Base-by-base conservation (phyloP, 768 basidiomycete species). In the Rhodocollybia butyracea region DNA sequence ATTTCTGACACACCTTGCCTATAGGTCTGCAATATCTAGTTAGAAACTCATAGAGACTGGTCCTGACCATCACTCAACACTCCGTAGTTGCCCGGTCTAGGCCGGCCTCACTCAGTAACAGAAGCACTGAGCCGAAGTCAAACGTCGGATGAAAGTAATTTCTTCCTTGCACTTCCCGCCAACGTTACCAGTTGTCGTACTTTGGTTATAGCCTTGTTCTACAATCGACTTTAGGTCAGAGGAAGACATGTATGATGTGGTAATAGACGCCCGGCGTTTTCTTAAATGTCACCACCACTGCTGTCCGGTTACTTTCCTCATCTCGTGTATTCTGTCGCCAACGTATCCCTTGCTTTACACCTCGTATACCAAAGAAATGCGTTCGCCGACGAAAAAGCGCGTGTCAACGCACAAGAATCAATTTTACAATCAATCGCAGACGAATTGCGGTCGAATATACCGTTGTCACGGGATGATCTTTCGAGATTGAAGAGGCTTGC, bases 321-420 rank as follows among this genome's bases (percentile, higher is more conserved):
- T 61, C 71, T 85, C 51, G 51, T 88, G 59, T 89, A 82, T 66
- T 81, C 85, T 30, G 70, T 84, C 43, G 85, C 84, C 8, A 73
- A 88, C 61, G 82, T 80, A 45, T 87, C 87, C 22, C 66, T 88
- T 57, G 82, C 86, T 27, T 82, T 87, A 55, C 86, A 90, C 68
- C 72, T 87, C 26, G 75, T 88, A 36, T 75, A 70, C 63, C 76
- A 81, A 51, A 76, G 82, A 57, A 79, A 74, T 46, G 61, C 63
- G 0, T 71, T 75, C 32, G 77, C 76, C 43, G 82, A 82, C 40
- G 82, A 87, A 55, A 77, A 77, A 40, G 73, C 81, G 15, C 79
- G 79, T 24, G 63, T 78, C 40, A 66, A 76, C 50, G 85, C 87
- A 4, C 85, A 80, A 55, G 73, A 82, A 36, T 81, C 85, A 21